Evolutionary conservation across 257 asterid species (phyloP), one percentile per base, ranked within the genome.

Genomic region (Primulina huaijiensis): DNA sequence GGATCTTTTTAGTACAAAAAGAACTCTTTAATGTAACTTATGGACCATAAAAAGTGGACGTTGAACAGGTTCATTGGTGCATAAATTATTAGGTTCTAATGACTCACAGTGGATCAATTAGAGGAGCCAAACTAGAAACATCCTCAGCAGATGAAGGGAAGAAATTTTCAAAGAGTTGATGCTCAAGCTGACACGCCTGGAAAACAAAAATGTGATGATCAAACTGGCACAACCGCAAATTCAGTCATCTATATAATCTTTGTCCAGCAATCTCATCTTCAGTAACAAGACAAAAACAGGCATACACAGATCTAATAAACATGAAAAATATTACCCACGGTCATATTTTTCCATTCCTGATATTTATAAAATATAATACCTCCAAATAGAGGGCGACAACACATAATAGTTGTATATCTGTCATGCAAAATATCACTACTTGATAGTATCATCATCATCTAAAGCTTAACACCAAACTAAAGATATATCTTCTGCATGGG

Each of bases 101-200:
- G 76, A 81, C 96, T 86, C 79, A 94, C 99, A 94, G 67, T 67
- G 98, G 99, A 85, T 94, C 96, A 34, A 84, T 82, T 64, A 91
- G 83, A 74, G 99, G 96, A 88, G 94, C 90, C 90, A 94, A 84
- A 78, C 95, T 89, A 9, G 92, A 85, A 72, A 88, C 81, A 82
- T 94, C 97, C 88, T 85, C 96, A 1, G 97, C 89, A n/a, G 99
- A 94, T 69, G 89, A 89, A 40, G 99, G 99, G 77, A 94, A 94
- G 89, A 94, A 94, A 81, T 91, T 82, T 72, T 84, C 88, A 81
- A 94, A 91, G 43, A 94, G 97, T 79, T 91, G 97, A 78, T 91
- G 90, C 82, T 94, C 99, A 76, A 86, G 93, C 79, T 86, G 97
- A 73, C 97, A 91, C 67, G 83, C 96, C 99, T 94, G 95, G 55